These are phyloP conservation scores for Biancaea sappan DNA, from an alignment of 306 rosid species.

Conservation along the genomic window DNA sequence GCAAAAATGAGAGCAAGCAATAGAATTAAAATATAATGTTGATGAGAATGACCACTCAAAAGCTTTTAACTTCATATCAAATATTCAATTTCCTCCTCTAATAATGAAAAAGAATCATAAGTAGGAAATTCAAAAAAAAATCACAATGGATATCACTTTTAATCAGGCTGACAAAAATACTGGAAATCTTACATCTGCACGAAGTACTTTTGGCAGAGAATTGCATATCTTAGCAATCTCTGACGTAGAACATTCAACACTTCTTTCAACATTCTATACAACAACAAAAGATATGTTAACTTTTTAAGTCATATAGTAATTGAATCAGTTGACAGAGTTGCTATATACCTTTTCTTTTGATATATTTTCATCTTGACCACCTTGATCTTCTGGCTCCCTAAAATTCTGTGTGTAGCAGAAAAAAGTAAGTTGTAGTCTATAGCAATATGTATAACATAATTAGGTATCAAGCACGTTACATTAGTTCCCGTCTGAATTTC, in stretches of 20 bases:
- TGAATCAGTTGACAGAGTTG: not conserved
- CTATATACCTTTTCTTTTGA: not conserved
- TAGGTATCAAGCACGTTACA: not conserved
- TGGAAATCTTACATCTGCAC: conserved; percentile 27
- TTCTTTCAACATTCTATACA: conserved; percentile 7
- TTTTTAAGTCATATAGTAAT: too few relatives aligned
- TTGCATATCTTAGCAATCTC: not conserved
- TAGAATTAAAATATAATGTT: not conserved
- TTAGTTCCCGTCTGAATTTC: not conserved
- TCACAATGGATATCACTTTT: not conserved
- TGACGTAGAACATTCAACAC: not conserved
- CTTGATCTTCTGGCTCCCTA: not conserved
- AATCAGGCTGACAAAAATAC: too few relatives aligned
- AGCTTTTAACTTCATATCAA: too few relatives aligned
- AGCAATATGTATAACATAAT: not conserved
- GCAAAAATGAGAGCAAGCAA: not conserved
- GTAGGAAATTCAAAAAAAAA: not conserved
- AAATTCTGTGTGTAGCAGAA: not conserved
- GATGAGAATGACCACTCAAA: too few relatives aligned
- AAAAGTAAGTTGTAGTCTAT: not conserved
- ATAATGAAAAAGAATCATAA: not conserved
- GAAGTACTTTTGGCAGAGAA: not conserved
- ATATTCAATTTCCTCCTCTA: not conserved
- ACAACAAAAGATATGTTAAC: not conserved
- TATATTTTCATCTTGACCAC: not conserved